These are phyloP conservation scores for Beauveria asiatica DNA, from an alignment of 2,329 filamentous ascomycete species.

Conservation along the genomic window DNA sequence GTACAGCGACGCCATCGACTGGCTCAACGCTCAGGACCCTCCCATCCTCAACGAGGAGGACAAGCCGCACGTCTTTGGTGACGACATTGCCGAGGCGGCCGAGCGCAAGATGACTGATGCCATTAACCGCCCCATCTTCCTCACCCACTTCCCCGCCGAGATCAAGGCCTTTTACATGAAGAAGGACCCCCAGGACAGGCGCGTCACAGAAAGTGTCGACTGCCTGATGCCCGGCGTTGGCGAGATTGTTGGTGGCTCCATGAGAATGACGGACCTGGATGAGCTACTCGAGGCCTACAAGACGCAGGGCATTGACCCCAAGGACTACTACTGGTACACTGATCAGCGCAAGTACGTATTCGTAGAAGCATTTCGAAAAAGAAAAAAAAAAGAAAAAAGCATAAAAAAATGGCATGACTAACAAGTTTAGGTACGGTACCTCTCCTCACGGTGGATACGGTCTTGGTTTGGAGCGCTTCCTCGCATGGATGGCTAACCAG, in stretches of 20 bases:
- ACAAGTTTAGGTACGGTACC: slow-evolving; percentile 63
- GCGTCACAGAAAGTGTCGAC: slow-evolving; percentile 91
- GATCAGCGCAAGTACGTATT: slow-evolving; percentile 81
- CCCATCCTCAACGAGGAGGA: slow-evolving; percentile 86
- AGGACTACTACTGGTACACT: slow-evolving; percentile 96
- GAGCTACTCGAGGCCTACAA: slow-evolving; percentile 85
- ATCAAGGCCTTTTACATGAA: slow-evolving; percentile 99
- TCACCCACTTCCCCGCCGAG: slow-evolving; percentile 93
- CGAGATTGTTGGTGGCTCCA: slow-evolving; percentile 91
- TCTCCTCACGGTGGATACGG: slow-evolving; percentile 91
- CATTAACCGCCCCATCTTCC: slow-evolving; percentile 90
- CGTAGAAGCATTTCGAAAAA: neutral
- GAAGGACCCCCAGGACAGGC: slow-evolving; percentile 66
- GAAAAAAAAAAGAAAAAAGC: too few species aligned
- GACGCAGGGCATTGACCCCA: slow-evolving; percentile 74
- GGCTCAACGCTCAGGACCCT: slow-evolving; percentile 75
- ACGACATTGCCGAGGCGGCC: slow-evolving; percentile 96
- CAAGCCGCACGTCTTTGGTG: slow-evolving; percentile 81
- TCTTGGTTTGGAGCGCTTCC: slow-evolving; percentile 74
- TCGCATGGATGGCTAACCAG: slow-evolving; percentile 57
- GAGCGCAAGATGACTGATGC: slow-evolving; percentile 96
- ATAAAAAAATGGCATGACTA: neutral
- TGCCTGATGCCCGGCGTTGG: slow-evolving; percentile 83
- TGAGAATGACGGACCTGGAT: slow-evolving; percentile 90
- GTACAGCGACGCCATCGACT: slow-evolving; percentile 88